Conservation (phyloP, 306 rosid genomes). For the Calophaca sinica region DNA sequence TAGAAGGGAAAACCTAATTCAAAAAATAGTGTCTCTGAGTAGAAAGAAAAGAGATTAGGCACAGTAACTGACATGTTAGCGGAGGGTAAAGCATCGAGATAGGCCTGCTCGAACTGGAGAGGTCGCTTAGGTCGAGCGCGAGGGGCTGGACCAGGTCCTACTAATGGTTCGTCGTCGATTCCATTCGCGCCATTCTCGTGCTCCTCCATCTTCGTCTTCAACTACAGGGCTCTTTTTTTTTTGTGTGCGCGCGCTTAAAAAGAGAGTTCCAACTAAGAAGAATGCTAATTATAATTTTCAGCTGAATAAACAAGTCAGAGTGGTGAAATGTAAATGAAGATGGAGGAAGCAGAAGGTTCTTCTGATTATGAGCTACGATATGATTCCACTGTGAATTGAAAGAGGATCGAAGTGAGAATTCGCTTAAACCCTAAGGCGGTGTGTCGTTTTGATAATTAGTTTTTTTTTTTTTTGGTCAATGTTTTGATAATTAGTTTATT, state of each 20-base stretch:
- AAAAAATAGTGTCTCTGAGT: background rate
- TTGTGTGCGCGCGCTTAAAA: no score
- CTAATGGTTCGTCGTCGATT: slow-evolving; percentile 57
- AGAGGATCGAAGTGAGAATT: background rate
- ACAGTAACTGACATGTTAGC: slow-evolving; percentile 71
- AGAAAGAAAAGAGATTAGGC: background rate
- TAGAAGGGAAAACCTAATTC: slow-evolving; percentile 43
- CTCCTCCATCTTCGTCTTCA: slow-evolving; percentile 46
- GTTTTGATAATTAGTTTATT: slow-evolving; percentile 6
- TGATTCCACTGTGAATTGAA: background rate
- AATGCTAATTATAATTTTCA: background rate
- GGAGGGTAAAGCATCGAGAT: slow-evolving; percentile 88
- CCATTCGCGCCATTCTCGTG: slow-evolving; percentile 48
- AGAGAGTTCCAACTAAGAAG: background rate
- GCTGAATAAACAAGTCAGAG: background rate
- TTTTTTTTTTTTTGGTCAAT: no score
- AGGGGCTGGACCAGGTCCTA: slow-evolving; percentile 93
- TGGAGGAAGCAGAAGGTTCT: slow-evolving; percentile 4
- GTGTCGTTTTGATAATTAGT: slow-evolving; percentile 27
- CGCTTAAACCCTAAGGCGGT: slow-evolving; percentile 29
- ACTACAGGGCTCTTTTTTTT: background rate
- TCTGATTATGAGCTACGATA: background rate
- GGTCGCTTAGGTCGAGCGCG: slow-evolving; percentile 85
- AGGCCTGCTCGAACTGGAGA: slow-evolving; percentile 95
- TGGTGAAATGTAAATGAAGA: background rate